phyloP scores from a whole-genome alignment of 441 rosid species.

The Arabidopsis lyrata region DNA sequence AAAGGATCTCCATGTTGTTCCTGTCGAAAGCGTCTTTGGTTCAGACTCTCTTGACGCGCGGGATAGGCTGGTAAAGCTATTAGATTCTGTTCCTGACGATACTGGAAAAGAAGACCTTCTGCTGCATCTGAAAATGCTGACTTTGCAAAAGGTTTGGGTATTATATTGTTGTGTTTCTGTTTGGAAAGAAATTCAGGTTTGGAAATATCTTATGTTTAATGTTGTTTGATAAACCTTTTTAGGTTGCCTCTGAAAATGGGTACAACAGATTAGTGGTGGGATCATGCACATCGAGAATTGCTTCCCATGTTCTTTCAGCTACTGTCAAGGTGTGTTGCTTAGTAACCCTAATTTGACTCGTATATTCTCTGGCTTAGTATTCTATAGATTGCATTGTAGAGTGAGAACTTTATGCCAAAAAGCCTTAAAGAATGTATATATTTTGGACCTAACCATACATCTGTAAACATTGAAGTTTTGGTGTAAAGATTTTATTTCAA shows the following conservation, averaged over 20 bases:
- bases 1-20: constrained; percentile 70
- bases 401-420: not conserved
- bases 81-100: constrained; percentile 60
- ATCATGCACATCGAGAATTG: constrained; percentile 82
- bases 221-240: constrained; percentile 27
- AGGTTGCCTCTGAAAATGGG: constrained; percentile 84
- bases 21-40: constrained; percentile 62
- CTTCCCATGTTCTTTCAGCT: constrained; percentile 86
- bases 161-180: constrained; percentile 5
- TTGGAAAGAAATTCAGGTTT: not conserved
- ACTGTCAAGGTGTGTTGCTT: constrained; percentile 76
- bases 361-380: constrained; percentile 4
- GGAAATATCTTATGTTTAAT: not conserved
- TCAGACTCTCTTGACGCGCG: constrained; percentile 52
- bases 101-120: constrained; percentile 92
- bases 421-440: not conserved
- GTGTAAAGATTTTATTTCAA: not conserved
- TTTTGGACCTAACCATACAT: not conserved
- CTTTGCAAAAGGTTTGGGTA: constrained; percentile 76
- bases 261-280: constrained; percentile 80
- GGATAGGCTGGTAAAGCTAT: constrained; percentile 54
- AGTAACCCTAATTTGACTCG: not conserved
- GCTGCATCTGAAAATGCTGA: constrained; percentile 62
- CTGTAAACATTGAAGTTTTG: not conserved
- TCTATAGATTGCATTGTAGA: not conserved